Evolutionary conservation across 345 rosid genomes (phyloP).

Genomic region (Rhodamnia argentea): DNA sequence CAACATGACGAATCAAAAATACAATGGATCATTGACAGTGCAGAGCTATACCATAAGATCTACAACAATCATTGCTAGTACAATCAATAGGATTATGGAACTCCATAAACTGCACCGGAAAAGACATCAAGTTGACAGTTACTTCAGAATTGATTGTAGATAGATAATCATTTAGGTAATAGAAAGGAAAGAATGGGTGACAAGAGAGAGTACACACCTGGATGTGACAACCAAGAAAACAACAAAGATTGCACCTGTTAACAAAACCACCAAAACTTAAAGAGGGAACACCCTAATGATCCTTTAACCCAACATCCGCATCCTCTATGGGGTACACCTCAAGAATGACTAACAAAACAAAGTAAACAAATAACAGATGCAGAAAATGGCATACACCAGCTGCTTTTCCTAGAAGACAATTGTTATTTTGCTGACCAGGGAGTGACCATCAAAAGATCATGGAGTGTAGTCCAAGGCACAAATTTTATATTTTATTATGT

Average conservation of each 20-base stretch:
- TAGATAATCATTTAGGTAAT: neutral
- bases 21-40: neutral
- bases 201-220: constrained; percentile 41
- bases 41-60: constrained; percentile 74
- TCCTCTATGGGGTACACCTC: neutral
- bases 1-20: neutral
- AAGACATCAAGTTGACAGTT: neutral
- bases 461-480: neutral
- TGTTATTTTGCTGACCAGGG: neutral
- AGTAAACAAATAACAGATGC: neutral
- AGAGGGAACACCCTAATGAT: neutral
- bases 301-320: neutral
- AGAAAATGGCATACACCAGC: neutral
- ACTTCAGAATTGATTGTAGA: neutral
- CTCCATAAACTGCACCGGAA: constrained; percentile 57
- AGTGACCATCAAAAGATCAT: neutral
- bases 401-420: neutral
- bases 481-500: neutral
- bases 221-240: constrained; percentile 76
- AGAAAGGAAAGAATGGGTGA: constrained; percentile 1
- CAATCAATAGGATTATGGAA: constrained; percentile 69
- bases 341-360: neutral
- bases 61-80: constrained; percentile 71
- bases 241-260: constrained; percentile 73
- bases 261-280: neutral